Base-by-base conservation (phyloP, 257 asterid species). In the Solanum gandarillasii region DNA sequence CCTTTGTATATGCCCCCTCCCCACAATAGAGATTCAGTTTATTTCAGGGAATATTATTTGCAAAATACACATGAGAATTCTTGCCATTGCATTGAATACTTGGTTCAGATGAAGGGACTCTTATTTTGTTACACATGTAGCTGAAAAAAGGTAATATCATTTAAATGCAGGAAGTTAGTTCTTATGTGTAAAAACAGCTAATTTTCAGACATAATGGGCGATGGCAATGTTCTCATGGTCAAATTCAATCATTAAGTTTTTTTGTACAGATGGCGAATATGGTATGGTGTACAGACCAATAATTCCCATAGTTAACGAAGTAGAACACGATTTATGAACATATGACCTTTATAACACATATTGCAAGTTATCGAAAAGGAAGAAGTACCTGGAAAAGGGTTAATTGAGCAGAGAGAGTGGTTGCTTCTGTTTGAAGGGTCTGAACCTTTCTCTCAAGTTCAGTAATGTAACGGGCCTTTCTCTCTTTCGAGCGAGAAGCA, bases 371-470 rank as follows among this genome's bases (percentile, higher is more conserved):
- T 29, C 12, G 31, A 82, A 48, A 82, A 31, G 70, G 70, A 52
- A 82, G 43, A 82, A 48, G 34, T 52, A 95, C 99, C 98, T 96
- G 99, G 90, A 93, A 96, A 81, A 96, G 87, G 52, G 97, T 93
- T 20, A 96, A 90, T 83, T 96, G 99, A 32, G 99, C 99, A 83
- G 98, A 95, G 60, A 96, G 98, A 81, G 98, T 95, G 71, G 99
- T 96, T 85, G 99, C 98, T 91, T 96, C 99, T 36, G 98, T 96
- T 89, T 96, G 99, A 68, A 96, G 99, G 87, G 95, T 95, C 92
- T 97, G 98, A 89, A 97, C 98, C 93, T 97, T 97, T 88, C 99
- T 94, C 91, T 97, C 99, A 38, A 96, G 96, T 87, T 96, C 99
- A 81, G 98, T 93, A 20, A 96, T 95, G 79, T 96, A 96, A 6